Conservation (phyloP, 2,329 filamentous ascomycete genomes). For the Verruconis gallopava region DNA sequence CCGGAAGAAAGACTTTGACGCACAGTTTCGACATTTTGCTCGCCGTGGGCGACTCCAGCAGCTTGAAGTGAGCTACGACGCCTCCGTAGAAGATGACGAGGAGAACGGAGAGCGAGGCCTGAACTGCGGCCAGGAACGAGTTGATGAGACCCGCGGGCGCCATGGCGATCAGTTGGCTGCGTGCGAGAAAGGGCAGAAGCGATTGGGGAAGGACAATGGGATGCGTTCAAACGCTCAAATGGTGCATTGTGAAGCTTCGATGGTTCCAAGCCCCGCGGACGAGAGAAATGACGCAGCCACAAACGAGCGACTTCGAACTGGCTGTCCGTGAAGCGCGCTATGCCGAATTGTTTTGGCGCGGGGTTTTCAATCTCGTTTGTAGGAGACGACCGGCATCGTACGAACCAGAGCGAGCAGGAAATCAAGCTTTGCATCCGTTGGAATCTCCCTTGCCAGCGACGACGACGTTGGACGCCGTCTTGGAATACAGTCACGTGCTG, state of each 20-base stretch:
- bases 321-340: too few relatives aligned
- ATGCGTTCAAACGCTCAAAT: too few relatives aligned
- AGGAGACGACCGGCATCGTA: too few relatives aligned
- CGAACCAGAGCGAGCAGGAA: too few relatives aligned
- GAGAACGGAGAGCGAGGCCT: conserved; percentile 41
- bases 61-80: conserved; percentile 35
- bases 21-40: conserved; percentile 41
- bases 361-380: too few relatives aligned
- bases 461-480: too few relatives aligned
- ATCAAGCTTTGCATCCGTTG: too few relatives aligned
- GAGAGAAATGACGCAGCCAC: not conserved
- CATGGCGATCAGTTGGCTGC: conserved; percentile 3
- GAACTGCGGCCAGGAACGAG: conserved; percentile 39
- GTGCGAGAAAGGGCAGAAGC: not conserved
- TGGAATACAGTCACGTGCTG: too few relatives aligned
- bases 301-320: not conserved
- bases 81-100: conserved; percentile 42
- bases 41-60: conserved; percentile 34
- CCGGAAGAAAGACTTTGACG: conserved; percentile 41
- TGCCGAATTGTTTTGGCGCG: too few relatives aligned
- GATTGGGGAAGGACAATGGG: too few relatives aligned
- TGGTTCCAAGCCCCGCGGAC: not conserved
- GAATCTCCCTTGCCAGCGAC: too few relatives aligned
- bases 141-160: conserved; percentile 19
- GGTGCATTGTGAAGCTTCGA: conserved; percentile 1